Conservation (phyloP, 148 eudicot genomes). For the Rhododendron griersonianum region DNA sequence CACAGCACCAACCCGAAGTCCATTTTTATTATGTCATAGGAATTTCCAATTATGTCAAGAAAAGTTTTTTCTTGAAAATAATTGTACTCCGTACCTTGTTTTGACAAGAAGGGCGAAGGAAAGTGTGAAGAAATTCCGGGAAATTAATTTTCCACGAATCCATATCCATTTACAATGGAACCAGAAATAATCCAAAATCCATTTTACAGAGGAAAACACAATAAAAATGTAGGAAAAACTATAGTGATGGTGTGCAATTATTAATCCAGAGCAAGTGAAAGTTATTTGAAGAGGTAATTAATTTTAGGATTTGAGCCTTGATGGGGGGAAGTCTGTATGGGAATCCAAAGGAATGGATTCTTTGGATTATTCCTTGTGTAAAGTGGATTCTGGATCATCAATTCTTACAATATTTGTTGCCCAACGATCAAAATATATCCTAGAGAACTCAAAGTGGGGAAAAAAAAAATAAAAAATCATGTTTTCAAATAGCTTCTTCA, state of each 20-base stretch:
- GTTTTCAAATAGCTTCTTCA: no score
- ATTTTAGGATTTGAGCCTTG: background rate
- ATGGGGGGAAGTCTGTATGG: background rate
- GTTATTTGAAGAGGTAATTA: background rate
- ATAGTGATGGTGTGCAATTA: background rate
- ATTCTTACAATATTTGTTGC: background rate
- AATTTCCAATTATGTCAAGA: no score
- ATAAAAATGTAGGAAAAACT: background rate
- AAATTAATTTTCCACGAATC: background rate
- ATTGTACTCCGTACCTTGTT: background rate
- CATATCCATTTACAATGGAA: background rate
- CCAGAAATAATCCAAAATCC: background rate
- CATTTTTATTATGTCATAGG: no score
- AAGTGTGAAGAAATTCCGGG: background rate
- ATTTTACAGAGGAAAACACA: background rate
- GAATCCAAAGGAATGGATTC: background rate
- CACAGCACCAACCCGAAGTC: no score
- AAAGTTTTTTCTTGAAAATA: no score
- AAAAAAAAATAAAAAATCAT: no score
- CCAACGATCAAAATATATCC: no score
- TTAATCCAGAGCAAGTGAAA: background rate
- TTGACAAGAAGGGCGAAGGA: background rate
- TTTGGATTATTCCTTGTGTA: background rate
- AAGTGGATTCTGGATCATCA: background rate
- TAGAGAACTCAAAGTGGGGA: no score